phyloP scores from a whole-genome alignment of 192 early-diverging fungal species.

The Umbelopsis isabellina region DNA sequence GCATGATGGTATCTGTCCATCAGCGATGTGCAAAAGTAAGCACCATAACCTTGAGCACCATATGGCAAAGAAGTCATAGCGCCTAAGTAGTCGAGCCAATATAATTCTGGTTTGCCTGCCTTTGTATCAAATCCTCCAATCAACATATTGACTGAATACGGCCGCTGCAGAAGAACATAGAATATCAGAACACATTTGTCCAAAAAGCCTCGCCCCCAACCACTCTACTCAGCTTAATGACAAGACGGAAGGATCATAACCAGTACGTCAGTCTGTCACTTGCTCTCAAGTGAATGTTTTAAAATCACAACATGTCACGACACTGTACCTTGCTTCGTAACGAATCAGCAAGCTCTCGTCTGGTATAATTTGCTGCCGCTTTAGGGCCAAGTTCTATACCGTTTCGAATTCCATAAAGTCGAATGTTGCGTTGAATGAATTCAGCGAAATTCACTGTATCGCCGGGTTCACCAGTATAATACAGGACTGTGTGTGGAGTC shows the following conservation, averaged over 20 bases:
- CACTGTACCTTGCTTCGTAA: slow-evolving; percentile 74
- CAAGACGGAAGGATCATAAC: too few species aligned
- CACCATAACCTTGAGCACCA: slow-evolving; percentile 90
- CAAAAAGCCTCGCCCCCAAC: background rate
- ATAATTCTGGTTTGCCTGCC: slow-evolving; percentile 73
- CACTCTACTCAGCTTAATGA: too few species aligned
- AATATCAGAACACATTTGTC: background rate
- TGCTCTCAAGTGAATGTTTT: too few species aligned
- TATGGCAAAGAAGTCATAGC: slow-evolving; percentile 78
- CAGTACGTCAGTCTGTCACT: too few species aligned
- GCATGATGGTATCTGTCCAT: slow-evolving; percentile 91
- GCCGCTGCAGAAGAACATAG: slow-evolving; percentile 55
- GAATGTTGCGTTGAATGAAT: slow-evolving; percentile 92
- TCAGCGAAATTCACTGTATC: slow-evolving; percentile 95
- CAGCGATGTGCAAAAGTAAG: slow-evolving; percentile 88
- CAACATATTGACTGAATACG: slow-evolving; percentile 89
- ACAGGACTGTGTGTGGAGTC: slow-evolving; percentile 80
- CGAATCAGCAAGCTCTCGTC: slow-evolving; percentile 84
- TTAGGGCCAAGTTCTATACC: slow-evolving; percentile 79
- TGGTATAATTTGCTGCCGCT: slow-evolving; percentile 80
- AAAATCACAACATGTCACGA: too few species aligned
- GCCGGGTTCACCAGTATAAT: slow-evolving; percentile 88
- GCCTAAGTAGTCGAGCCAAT: slow-evolving; percentile 93
- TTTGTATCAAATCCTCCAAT: slow-evolving; percentile 84
- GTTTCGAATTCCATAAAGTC: slow-evolving; percentile 88